Percentiles rank a stretch among this genome's conserved stretches.
These are phyloP conservation scores for Sonneratia caseolaris DNA, from an alignment of 345 rosid genomes.

Conservation along the genomic window DNA sequence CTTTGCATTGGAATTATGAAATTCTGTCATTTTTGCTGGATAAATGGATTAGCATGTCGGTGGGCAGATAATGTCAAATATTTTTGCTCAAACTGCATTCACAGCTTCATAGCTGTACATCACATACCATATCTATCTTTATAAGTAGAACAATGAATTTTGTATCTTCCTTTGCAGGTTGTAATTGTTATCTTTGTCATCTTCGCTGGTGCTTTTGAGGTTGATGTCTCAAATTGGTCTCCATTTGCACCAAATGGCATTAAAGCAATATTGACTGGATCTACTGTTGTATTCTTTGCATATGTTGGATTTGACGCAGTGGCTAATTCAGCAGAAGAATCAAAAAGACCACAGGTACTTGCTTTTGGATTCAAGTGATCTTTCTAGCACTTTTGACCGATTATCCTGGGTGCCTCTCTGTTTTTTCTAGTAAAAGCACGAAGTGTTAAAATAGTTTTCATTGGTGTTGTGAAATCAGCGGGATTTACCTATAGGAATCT, in stretches of 20 bases:
- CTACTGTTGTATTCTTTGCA: constrained; percentile 90
- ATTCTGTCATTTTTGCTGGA: background rate
- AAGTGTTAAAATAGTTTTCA: background rate
- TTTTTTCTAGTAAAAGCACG: background rate
- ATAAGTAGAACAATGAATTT: background rate
- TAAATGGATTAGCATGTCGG: background rate
- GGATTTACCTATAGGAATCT: constrained; percentile 79
- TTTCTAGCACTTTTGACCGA: background rate
- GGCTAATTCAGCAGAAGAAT: constrained; percentile 95
- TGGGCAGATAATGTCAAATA: background rate
- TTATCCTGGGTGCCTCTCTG: background rate
- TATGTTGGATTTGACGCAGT: constrained; percentile 98
- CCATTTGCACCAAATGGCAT: constrained; percentile 87
- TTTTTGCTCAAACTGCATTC: background rate
- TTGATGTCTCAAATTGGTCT: constrained; percentile 82
- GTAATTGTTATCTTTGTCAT: constrained; percentile 72
- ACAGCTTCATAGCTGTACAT: background rate
- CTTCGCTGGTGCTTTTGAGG: constrained; percentile 69
- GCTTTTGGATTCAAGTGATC: constrained; percentile 7
- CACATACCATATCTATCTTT: background rate
- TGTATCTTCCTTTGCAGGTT: constrained; percentile 36
- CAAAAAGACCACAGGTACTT: constrained; percentile 77
- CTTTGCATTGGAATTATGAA: background rate
- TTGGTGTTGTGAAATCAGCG: constrained; percentile 37
- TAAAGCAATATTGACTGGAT: constrained; percentile 71